Evolutionary conservation across 2,329 filamentous ascomycete genomes (phyloP).

Genomic region (Fusarium sp.): DNA sequence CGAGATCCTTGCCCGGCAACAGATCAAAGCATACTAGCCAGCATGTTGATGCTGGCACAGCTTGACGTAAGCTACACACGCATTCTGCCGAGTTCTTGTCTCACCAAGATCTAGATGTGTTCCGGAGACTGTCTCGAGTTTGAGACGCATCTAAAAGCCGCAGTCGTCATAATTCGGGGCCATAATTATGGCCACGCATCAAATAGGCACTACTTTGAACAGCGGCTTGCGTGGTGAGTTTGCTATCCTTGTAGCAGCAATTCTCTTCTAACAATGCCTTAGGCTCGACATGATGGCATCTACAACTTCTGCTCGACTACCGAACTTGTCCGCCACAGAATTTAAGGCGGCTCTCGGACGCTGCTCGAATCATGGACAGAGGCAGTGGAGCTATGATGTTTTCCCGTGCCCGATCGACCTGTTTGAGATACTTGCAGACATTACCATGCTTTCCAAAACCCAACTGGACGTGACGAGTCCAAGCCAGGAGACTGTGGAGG

Average conservation of each 20-base stretch:
- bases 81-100: not conserved
- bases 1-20: not conserved
- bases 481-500: not conserved
- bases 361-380: not conserved
- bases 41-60: slow-evolving; percentile 19
- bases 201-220: slow-evolving; percentile 15
- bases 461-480: no score
- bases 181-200: not conserved
- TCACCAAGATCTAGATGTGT: slow-evolving; percentile 14
- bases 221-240: slow-evolving; percentile 11
- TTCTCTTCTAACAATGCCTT: not conserved
- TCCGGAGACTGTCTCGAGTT: slow-evolving; percentile 19
- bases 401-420: slow-evolving; percentile 19
- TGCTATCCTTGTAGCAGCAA: rapidly evolving
- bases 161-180: not conserved
- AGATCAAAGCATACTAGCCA: slow-evolving; percentile 8
- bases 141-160: slow-evolving; percentile 13
- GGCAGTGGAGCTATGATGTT: slow-evolving; percentile 20
- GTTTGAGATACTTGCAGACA: slow-evolving; percentile 13
- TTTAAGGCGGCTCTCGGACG: not conserved
- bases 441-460: not conserved
- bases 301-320: not conserved
- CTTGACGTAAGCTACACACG: slow-evolving; percentile 2
- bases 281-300: slow-evolving; percentile 26
- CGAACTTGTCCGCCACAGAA: not conserved